Evolutionary conservation across 78 protist species (phyloP).

Genomic region (Dictyostelium firmibasis): DNA sequence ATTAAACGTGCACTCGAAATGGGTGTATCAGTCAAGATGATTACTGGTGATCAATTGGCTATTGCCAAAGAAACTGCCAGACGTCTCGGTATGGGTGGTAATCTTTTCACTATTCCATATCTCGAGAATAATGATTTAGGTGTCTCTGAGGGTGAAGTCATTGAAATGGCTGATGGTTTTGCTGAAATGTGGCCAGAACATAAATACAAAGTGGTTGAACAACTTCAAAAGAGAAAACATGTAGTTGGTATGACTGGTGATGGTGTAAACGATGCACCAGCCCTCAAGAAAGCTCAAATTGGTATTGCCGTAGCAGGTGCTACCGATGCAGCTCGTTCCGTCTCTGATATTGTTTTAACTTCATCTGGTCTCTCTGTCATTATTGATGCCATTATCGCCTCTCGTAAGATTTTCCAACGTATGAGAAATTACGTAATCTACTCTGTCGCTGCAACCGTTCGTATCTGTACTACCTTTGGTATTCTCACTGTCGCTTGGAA

Average conservation of each 20-base stretch:
- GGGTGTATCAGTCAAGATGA: constrained; percentile 95
- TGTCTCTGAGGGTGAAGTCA: constrained; percentile 58
- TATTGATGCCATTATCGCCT: constrained; percentile 84
- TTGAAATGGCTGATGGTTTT: constrained; percentile 90
- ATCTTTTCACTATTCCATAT: constrained; percentile 71
- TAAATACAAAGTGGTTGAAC: constrained; percentile 92
- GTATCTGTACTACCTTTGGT: constrained; percentile 84
- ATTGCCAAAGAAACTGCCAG: constrained; percentile 92
- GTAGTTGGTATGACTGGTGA: constrained; percentile 97
- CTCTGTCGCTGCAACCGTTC: constrained; percentile 80
- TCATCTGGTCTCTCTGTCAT: constrained; percentile 92
- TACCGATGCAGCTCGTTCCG: constrained; percentile 93
- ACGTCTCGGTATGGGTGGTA: constrained; percentile 86
- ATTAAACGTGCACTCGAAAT: constrained; percentile 76
- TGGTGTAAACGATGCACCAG: constrained; percentile 99
- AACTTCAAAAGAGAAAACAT: constrained; percentile 83
- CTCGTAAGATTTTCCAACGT: constrained; percentile 91
- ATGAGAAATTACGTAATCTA: constrained; percentile 89
- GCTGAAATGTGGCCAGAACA: constrained; percentile 95
- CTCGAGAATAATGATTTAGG: constrained; percentile 66
- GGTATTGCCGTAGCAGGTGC: constrained; percentile 97
- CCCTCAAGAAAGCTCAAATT: constrained; percentile 96
- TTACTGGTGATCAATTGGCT: constrained; percentile 96
- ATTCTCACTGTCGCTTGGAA: constrained; percentile 80
- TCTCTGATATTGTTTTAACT: constrained; percentile 92